Evolutionary conservation across 2,329 filamentous ascomycete species (phyloP).

Genomic region (Hymenoscyphus linearis): DNA sequence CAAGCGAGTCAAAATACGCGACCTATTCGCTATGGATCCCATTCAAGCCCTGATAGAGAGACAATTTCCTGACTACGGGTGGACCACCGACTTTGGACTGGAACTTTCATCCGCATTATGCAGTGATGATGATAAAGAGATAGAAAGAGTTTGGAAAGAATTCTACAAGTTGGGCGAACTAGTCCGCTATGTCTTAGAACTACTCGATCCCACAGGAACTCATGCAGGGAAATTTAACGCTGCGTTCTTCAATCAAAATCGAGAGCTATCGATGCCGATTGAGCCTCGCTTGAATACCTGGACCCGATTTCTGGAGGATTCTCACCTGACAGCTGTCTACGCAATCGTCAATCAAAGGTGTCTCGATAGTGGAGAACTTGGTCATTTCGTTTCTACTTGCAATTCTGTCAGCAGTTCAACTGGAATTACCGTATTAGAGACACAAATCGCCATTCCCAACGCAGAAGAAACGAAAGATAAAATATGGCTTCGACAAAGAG

Average conservation of each 20-base stretch:
- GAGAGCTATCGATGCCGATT: background rate
- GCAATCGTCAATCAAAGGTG: background rate
- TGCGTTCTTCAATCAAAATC: background rate
- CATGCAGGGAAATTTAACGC: background rate
- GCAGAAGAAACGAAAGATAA: background rate
- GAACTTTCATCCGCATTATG: background rate
- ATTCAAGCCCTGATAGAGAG: background rate
- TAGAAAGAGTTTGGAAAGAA: background rate
- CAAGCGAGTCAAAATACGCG: constrained; percentile 7
- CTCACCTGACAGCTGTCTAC: constrained; percentile 2
- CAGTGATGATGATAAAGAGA: background rate
- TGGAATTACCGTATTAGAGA: background rate
- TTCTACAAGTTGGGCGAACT: constrained; percentile 1
- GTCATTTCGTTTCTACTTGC: background rate
- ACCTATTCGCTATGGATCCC: constrained; percentile 2
- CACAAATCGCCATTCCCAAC: background rate
- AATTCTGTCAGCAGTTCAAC: background rate
- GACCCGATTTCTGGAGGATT: constrained; percentile 1
- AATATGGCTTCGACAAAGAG: background rate
- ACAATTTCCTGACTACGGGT: background rate
- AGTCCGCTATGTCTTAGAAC: background rate
- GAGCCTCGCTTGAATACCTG: constrained; percentile 1
- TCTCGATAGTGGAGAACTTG: constrained; percentile 1
- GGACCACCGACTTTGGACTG: background rate
- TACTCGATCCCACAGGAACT: background rate